Percentiles rank a stretch among this genome's conserved stretches.
Conservation (phyloP, 1,284 basidiomycete genomes). For the Hemileia vastatrix region DNA sequence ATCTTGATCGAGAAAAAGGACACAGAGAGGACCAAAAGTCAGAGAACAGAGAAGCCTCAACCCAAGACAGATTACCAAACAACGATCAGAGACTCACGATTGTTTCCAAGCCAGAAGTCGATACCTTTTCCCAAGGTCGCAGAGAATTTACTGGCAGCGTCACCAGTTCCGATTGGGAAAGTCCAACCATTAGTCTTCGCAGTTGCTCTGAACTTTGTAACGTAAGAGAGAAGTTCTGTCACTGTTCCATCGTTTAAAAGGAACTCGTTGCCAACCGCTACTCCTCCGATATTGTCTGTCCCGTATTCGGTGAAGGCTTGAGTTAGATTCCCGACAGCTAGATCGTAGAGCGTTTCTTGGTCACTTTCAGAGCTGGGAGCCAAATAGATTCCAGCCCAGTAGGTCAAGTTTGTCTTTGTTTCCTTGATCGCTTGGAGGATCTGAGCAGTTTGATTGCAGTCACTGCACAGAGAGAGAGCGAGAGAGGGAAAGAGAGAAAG, state of each 20-base stretch:
- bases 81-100: not conserved
- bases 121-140: conserved; percentile 25
- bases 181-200: conserved; percentile 22
- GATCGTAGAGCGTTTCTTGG: not conserved
- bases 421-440: conserved; percentile 28
- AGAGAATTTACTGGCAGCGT: conserved; percentile 28
- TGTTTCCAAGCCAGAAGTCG: conserved; percentile 30
- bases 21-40: not conserved
- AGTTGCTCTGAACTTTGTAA: conserved; percentile 24
- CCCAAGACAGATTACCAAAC: not conserved
- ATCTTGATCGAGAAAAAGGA: not conserved
- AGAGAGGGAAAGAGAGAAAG: too few relatives aligned
- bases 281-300: conserved; percentile 25
- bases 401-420: conserved; percentile 28
- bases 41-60: not conserved
- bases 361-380: not conserved
- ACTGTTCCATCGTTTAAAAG: conserved; percentile 25
- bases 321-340: conserved; percentile 23
- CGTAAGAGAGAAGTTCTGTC: conserved; percentile 24
- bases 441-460: conserved; percentile 29
- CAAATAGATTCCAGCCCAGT: not conserved
- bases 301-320: conserved; percentile 27
- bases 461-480: not conserved
- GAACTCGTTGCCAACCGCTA: conserved; percentile 29
- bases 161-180: conserved; percentile 27